These are phyloP conservation scores for Pleomassaria siparia DNA, from an alignment of 2,329 filamentous ascomycete genomes.

Conservation along the genomic window DNA sequence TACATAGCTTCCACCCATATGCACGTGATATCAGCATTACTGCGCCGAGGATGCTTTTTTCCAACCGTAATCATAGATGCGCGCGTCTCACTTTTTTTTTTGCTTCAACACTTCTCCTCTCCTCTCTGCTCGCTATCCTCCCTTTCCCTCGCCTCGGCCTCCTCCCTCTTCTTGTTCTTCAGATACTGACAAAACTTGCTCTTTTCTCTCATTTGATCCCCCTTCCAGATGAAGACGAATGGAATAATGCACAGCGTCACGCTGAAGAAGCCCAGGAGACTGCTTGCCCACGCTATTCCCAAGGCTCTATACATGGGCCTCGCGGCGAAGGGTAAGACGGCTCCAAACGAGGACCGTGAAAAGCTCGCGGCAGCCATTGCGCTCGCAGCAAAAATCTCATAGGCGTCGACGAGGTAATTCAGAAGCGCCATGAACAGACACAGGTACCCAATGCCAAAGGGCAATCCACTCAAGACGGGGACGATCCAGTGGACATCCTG, in stretches of 20 bases:
- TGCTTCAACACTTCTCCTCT: background rate
- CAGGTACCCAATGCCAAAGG: conserved; percentile 51
- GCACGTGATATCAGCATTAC: too few relatives aligned
- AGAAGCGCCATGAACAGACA: conserved; percentile 55
- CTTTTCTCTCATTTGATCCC: conserved; percentile 55
- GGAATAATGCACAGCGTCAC: conserved; percentile 57
- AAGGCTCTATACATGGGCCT: conserved; percentile 65
- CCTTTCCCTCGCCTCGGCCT: conserved; percentile 22
- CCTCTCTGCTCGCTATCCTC: conserved; percentile 12
- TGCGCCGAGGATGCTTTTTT: background rate
- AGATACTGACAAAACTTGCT: conserved; percentile 66
- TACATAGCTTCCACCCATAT: too few relatives aligned
- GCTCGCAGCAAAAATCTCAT: conserved; percentile 72
- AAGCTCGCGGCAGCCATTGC: conserved; percentile 85
- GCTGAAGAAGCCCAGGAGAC: conserved; percentile 53
- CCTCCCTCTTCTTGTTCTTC: conserved; percentile 40
- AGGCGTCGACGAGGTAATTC: conserved; percentile 68
- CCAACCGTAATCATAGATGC: too few relatives aligned
- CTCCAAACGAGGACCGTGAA: conserved; percentile 75
- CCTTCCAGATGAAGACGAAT: conserved; percentile 60
- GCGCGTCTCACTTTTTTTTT: too few relatives aligned
- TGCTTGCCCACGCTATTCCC: conserved; percentile 68
- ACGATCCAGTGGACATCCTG: conserved; percentile 47
- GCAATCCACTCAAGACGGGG: conserved; percentile 44
- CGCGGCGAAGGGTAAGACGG: conserved; percentile 53